Base-by-base conservation (phyloP, 139 green algal genomes). In the Micromonas commoda region DNA sequence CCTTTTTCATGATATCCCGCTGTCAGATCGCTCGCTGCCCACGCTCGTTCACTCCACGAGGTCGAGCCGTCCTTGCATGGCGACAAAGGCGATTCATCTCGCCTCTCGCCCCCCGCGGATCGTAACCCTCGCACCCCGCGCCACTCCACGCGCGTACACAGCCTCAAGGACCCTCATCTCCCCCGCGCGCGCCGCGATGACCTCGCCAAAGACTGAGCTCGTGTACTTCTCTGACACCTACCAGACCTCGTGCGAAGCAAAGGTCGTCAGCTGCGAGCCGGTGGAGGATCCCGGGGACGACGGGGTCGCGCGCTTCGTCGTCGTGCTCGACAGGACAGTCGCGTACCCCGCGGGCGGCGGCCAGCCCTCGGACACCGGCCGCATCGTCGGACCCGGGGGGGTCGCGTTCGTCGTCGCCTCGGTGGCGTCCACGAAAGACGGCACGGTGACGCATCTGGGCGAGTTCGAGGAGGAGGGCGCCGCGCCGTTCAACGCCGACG, bases 301-400 rank as follows among this genome's bases (percentile, higher is more conserved):
- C 28, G 26, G 16, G 3, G 26, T 6, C 28, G 26, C 3, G 5
- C 5, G 4, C 16, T 45, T n/a, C 65, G 66, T 20, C 20, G 16
- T 76, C 5, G 70, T 64, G 24, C 21, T 80, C 1, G 74, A 80
- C 37, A n/a, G 4, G 5, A 80, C 76, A 26, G 64, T 80, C 34
- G 64, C 45, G 34, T 80, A 80, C 28, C 64, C 76, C 2, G 38
- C 28, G 2, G 76, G 76, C 1, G 76, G 76, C 0, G 76, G 76
- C 0, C 76, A 80, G 37, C 76, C 76, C 24, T 76, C 29, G 5
- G 76, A 80, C 64, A 21, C 37, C 5, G 76, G 76, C 2, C 2
- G 3, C 26, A 75, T 80, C 23, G 19, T n/a, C 2, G 13, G 64
- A 37, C 45, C 16, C 31, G 31, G 63, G 52, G 20, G 32, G 32